Evolutionary conservation across 208 protist genomes (phyloP).

Genomic region (Leishmania guyanensis): DNA sequence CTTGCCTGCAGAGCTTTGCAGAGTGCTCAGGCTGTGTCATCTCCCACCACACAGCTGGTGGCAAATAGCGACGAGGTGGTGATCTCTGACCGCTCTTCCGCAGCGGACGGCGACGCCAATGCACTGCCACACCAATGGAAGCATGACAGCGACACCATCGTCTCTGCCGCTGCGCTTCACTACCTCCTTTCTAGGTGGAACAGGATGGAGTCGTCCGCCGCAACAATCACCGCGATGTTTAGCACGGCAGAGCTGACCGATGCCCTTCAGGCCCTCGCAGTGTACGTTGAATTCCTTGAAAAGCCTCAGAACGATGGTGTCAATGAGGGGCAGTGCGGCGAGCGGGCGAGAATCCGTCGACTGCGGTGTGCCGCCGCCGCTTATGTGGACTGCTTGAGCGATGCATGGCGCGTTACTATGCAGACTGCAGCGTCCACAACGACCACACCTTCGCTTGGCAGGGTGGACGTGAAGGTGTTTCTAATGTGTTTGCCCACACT

Average conservation of each 20-base stretch:
- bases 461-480: not conserved
- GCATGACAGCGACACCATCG: too few species aligned
- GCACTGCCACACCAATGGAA: too few species aligned
- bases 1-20: not conserved
- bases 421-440: not conserved
- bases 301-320: not conserved
- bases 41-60: too few species aligned
- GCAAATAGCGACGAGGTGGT: not conserved
- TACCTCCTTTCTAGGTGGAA: not conserved
- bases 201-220: too few species aligned
- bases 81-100: not conserved
- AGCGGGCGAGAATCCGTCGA: not conserved
- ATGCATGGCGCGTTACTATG: not conserved
- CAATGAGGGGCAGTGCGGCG: not conserved
- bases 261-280: not conserved
- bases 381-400: constrained; percentile 1
- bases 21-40: not conserved
- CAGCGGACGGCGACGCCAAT: not conserved
- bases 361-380: not conserved
- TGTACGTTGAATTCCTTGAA: not conserved
- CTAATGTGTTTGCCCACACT: not conserved
- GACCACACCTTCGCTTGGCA: not conserved
- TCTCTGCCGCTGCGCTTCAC: constrained; percentile 7
- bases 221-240: not conserved
- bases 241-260: not conserved